A percentile compares a stretch with the other conserved stretches of the same genome.
Conservation (phyloP, 2,329 filamentous ascomycete genomes). For the Rutstroemia sp. region DNA sequence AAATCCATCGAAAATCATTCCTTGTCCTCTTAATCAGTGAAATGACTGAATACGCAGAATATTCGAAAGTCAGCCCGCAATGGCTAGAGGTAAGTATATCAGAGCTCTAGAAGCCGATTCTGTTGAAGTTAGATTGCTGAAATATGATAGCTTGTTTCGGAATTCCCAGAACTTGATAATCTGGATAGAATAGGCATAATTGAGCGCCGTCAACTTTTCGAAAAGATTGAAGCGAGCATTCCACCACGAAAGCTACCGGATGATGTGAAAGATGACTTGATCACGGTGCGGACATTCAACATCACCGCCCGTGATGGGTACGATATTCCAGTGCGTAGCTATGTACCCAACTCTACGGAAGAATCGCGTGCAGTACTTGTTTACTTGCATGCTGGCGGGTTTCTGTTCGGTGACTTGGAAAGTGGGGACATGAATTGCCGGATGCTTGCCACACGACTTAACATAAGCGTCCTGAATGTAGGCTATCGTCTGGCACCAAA, state of each 20-base stretch:
- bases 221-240: background rate
- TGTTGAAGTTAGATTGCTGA: background rate
- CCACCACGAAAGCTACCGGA: background rate
- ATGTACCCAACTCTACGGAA: background rate
- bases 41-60: background rate
- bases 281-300: background rate
- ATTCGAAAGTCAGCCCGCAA: background rate
- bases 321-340: background rate
- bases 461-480: background rate
- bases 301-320: background rate
- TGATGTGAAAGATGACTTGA: background rate
- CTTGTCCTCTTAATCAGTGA: background rate
- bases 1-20: background rate
- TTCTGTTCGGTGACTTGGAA: background rate
- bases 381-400: background rate
- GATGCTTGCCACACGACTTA: background rate
- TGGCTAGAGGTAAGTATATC: background rate
- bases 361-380: background rate
- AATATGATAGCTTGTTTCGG: background rate
- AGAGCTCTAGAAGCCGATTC: background rate
- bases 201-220: background rate
- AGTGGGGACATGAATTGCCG: background rate
- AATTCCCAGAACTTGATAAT: background rate
- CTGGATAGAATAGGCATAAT: background rate
- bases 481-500: background rate